phyloP scores from a whole-genome alignment of 305 asterid species.

The Fraxinus greggii region DNA sequence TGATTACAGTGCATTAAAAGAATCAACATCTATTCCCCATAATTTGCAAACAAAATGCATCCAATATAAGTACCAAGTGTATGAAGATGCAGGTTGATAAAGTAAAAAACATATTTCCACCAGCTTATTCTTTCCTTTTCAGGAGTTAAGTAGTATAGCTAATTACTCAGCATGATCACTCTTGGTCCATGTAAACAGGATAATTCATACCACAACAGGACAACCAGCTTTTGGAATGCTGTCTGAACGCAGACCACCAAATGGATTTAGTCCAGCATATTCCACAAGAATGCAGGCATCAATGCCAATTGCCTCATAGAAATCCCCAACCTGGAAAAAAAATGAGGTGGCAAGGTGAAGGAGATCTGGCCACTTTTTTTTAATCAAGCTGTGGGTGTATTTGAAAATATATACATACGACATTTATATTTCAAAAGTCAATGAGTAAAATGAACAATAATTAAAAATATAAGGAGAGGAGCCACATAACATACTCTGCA shows the following conservation, averaged over 20 bases:
- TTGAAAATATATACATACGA: not conserved
- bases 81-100: not conserved
- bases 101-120: not conserved
- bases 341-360: constrained; percentile 19
- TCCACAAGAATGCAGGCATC: constrained; percentile 99
- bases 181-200: not conserved
- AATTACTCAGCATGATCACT: constrained; percentile 9
- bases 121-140: not conserved
- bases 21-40: not conserved
- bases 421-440: not conserved
- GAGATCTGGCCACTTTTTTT: constrained; percentile 9
- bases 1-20: not conserved
- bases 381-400: constrained; percentile 11
- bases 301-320: constrained; percentile 90
- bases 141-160: not conserved
- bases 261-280: constrained; percentile 97
- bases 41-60: not conserved
- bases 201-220: constrained; percentile 79
- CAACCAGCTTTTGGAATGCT: constrained; percentile 97
- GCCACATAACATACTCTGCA: constrained; percentile 65
- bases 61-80: not conserved
- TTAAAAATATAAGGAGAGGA: not conserved
- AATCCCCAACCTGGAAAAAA: constrained; percentile 80
- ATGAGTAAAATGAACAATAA: constrained; percentile 22
- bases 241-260: constrained; percentile 90